Base-by-base conservation (phyloP, 805 yeast species). In the Starmera dryadoides region DNA sequence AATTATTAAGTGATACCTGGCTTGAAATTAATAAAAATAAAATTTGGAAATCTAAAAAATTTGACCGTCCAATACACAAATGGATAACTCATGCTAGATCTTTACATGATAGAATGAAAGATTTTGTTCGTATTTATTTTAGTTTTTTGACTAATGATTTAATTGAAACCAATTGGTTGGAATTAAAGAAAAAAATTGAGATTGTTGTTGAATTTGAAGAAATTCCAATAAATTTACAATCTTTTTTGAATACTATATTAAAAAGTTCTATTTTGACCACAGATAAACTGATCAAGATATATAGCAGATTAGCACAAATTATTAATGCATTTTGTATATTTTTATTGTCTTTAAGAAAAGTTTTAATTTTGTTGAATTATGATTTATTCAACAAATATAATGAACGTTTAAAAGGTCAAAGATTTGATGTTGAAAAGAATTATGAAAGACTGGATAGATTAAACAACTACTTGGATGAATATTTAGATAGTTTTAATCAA, bases 251-350 rank as follows among this genome's bases (percentile, higher is more conserved):
- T 53, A 73, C 80, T 2, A 68, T 80, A 17, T 57, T 86, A 46
- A 71, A 77, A 45, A 84, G 81, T 46, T 76, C 87, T 10, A 68
- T 85, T 55, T 64, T 85, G 39, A 80, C 89, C 2, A 75, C 77
- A 40, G 68, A 74, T 16, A 68, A 66, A 35, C 57, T 81, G 37
- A 63, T 81, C 33, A 65, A 68, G 35, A 59, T 69, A 14, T 49
- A 75, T 34, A 67, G 71, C 45, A 60, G 58, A 36, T 49, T 79
- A 41, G 60, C 77, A 42, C 67, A 69, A 32, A 60, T 75, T 35
- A 63, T 77, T 23, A 58, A 72, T 15, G 68, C 66, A 45, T 77
- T 59, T 49, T 70, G 73, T 47, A 65, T 66, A 41, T 75, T 74
- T 43, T 50, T 77, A 38, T 55, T 61, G 52, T 64, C 80, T n/a